Percentiles rank a stretch among this genome's conserved stretches.
Evolutionary conservation across 2,329 filamentous ascomycete genomes (phyloP).

Genomic region (Bipolaris gigantea): DNA sequence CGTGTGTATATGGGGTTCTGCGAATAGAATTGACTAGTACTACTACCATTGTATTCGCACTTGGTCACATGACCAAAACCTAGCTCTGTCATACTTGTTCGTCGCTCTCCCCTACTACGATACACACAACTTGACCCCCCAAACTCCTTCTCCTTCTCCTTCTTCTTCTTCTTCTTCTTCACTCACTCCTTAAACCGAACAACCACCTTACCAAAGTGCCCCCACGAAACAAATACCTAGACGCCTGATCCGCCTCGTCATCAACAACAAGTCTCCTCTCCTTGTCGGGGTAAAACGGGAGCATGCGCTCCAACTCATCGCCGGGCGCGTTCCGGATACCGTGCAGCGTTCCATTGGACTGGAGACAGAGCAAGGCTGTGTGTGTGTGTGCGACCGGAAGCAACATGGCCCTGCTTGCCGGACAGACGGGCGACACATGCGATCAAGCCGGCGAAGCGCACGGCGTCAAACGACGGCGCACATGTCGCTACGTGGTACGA

Average conservation of each 20-base stretch:
- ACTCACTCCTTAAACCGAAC: slow-evolving; percentile 31
- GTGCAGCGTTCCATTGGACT: slow-evolving; percentile 57
- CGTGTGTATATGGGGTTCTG: too few species aligned
- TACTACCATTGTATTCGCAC: neutral
- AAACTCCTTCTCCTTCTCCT: too few species aligned
- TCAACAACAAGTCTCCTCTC: slow-evolving; percentile 48
- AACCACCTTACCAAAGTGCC: slow-evolving; percentile 49
- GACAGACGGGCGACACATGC: slow-evolving; percentile 49
- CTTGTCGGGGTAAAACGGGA: slow-evolving; percentile 47
- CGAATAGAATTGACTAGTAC: too few species aligned
- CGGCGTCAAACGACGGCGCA: slow-evolving; percentile 61
- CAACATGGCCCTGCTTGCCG: slow-evolving; percentile 60
- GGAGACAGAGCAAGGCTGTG: slow-evolving; percentile 60
- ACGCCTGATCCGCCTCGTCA: slow-evolving; percentile 33
- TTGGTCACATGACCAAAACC: neutral
- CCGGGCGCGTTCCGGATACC: slow-evolving; percentile 66
- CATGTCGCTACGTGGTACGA: slow-evolving; percentile 72
- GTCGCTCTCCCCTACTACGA: neutral
- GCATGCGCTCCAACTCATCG: slow-evolving; percentile 54
- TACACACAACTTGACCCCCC: too few species aligned
- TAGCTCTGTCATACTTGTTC: neutral
- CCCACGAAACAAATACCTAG: slow-evolving; percentile 35
- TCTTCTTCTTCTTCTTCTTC: too few species aligned
- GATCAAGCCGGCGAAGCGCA: slow-evolving; percentile 48
- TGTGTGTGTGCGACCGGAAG: slow-evolving; percentile 59